Base-by-base conservation (phyloP, 306 rosid species). In the Trifolium subterraneum region DNA sequence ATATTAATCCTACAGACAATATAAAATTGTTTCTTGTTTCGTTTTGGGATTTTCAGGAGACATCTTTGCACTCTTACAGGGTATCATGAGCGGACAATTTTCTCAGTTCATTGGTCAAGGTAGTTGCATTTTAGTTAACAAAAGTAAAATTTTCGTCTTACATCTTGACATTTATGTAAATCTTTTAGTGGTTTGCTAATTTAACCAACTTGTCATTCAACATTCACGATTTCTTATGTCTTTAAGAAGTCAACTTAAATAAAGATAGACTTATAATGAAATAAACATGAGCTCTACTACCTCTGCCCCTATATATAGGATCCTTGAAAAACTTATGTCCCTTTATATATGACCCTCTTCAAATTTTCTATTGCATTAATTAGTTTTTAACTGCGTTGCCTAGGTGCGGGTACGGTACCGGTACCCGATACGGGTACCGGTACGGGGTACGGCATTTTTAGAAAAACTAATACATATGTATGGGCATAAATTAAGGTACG, bases 61-160 rank as follows among this genome's bases (percentile, higher is more conserved):
- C 99, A 94, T 86, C 62, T 78, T 77, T 88, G 96, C 84, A 92
- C 96, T 69, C 92, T 94, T 77, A 45, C 96, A 12, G 99, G 98
- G 72, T 88, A 87, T 86, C 99, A 94, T 81, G 99, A 90, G 63
- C 94, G 99, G 84, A 94, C 99, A 62, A 79, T 94, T 74, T 94
- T 92, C 84, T 92, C 99, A n/a, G 93, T 88, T 76, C 90, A 94
- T 74, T 94, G 99, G 97, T 92, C 97, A 39, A 92, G 99, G 99
- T 94, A 86, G 59, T 76, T 29, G 45, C 38, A 52, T 71, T 58
- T 23, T 52, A 65, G 61, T 47, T 76, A 72, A 35, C 59, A 61
- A 62, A 15, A 77, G 56, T 45, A 45, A 71, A 56, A 50, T 31
- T 58, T 78, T 55, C 65, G 23, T 39, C 47, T 44, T 27, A 69